Evolutionary conservation across 495 filamentous ascomycete species (phyloP), one percentile per base, ranked within the genome.

Genomic region (Penicillium cataractarum): DNA sequence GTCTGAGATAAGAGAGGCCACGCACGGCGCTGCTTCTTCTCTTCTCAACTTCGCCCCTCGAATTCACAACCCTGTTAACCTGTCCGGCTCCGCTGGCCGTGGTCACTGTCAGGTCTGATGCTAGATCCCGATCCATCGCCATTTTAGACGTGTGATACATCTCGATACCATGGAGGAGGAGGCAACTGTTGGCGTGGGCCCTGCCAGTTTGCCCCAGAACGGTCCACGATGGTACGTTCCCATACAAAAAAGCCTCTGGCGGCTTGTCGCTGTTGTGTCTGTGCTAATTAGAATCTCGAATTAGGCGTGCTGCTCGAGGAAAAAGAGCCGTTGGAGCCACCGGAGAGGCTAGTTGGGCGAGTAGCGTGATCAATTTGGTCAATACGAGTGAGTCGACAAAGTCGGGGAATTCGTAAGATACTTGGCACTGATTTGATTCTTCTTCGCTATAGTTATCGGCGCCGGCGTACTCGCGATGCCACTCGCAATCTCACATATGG

Each of bases 381-480:
- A 99, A 99, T 77, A 99, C 95, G 6, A 98, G 79, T 82, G 67
- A 79, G 79, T 74, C 33, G 31, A 19, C 17, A 42, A 42, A 22
- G 55, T 29, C 31, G 19, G 8, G 15, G 17, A 21, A 35, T 13
- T 26, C 15, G 17, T 26, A 22, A 27, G 27, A 19, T 19, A 27
- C 15, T 2, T 17, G n/a, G 8, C 37, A 32, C 56, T 32, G 15
- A 59, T 65, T 32, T 66, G 39, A 4, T 29, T 15, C 31, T 64
- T 13, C n/a, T 44, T 37, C 1, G 33, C 15, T 60, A 5, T 70
- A 96, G 92, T 97, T 67, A 84, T 99, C 69, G 95, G 95, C 42
- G 95, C 95, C 49, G 95, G 95, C 40, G 90, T 96, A 2, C 86
- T 99, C 19, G 93, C 93, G 21, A 97, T 97, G 93, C 94, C 94